Base-by-base conservation (phyloP, 148 eudicot species). In the Beta vulgaris region DNA sequence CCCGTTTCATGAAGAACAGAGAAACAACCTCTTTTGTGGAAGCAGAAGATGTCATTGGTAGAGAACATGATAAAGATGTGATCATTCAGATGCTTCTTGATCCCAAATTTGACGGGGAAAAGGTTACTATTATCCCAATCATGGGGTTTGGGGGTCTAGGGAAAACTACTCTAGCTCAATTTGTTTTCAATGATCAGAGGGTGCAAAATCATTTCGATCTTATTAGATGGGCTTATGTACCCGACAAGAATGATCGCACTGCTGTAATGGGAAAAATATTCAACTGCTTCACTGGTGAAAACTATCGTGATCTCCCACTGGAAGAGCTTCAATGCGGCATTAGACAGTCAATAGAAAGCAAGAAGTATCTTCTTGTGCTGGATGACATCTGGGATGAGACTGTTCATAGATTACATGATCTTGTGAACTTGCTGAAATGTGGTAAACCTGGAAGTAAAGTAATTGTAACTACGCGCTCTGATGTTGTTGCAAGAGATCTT, bases 361-460 rank as follows among this genome's bases (percentile, higher is more conserved):
- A 77, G 4, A 69, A 34, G 60, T 77, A 31, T 48, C 21, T 77
- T 32, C 74, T 77, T 59, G 74, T 77, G 4, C 19, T 77, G 15
- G 79, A 69, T 59, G 74, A 77, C 31, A 15, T 69, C 18, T 70
- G 79, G 73, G 74, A 69, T 59, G 74, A 69, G 4, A 69, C 58
- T 35, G 49, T 59, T 0, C 36, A 36, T 23, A 59, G 60, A 26
- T 77, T 69, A 68, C 31, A 42, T 18, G 48, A 34, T 14, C 59
- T 76, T 19, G 6, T 43, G 13, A 21, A 37, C 13, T 69, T 69
- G 69, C 15, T 76, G 28, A 19, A 44, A 42, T 58, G 59, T 31
- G 74, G 79, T 58, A 16, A 16, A n/a, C 36, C 2, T 13, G 79
- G 79, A 37, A 69, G 74, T 40, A 77, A 77, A 31, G 26, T 69